Evolutionary conservation across 2,329 filamentous ascomycete species (phyloP).

Genomic region (Apiospora kogelbergensis): DNA sequence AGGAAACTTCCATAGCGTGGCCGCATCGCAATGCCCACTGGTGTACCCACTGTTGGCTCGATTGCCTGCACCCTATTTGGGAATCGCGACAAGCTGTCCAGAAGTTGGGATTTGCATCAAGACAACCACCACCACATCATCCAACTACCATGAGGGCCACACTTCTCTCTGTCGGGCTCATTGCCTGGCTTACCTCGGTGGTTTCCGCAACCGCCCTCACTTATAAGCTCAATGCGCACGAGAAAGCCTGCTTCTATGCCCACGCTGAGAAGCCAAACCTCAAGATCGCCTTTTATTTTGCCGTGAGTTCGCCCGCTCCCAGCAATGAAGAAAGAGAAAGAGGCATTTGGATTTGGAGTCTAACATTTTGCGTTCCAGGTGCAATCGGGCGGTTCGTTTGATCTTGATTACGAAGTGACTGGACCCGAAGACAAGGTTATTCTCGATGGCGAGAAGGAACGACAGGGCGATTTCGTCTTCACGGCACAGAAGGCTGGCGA

Average conservation of each 20-base stretch:
- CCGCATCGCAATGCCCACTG: not conserved
- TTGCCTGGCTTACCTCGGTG: constrained; percentile 69
- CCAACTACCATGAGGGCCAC: constrained; percentile 62
- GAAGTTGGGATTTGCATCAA: constrained; percentile 12
- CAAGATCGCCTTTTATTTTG: constrained; percentile 98
- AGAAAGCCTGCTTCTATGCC: constrained; percentile 94
- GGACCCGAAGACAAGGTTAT: constrained; percentile 81
- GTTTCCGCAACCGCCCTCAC: constrained; percentile 88
- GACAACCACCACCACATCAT: constrained; percentile 18
- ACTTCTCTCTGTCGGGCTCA: constrained; percentile 62
- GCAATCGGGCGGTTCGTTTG: constrained; percentile 97
- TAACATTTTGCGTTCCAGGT: constrained; percentile 58
- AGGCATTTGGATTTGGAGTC: not conserved
- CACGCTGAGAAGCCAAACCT: constrained; percentile 73
- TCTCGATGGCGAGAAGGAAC: constrained; percentile 83
- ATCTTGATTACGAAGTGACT: constrained; percentile 88
- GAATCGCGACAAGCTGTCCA: constrained; percentile 21
- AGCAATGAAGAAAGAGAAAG: not conserved
- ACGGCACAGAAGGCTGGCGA: constrained; percentile 85
- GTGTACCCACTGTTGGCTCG: not conserved
- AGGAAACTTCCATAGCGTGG: constrained; percentile 11
- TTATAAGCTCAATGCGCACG: constrained; percentile 86
- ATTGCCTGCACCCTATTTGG: constrained; percentile 8
- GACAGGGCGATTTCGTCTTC: constrained; percentile 97
- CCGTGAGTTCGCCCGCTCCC: constrained; percentile 57